Conservation (phyloP, 768 basidiomycete genomes). For the Serendipita sp. region DNA sequence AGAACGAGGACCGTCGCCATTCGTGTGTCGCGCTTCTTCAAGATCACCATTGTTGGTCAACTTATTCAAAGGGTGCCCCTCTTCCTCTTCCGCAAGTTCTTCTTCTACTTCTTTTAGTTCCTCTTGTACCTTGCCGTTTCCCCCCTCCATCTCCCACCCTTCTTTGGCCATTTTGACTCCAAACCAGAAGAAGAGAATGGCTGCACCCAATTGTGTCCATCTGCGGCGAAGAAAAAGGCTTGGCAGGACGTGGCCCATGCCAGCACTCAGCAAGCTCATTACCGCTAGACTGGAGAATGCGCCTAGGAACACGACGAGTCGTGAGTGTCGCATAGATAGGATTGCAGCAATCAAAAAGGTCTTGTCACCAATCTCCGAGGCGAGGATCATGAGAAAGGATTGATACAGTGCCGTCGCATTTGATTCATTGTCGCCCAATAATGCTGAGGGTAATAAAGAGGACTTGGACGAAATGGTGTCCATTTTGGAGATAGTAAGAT, state of each 20-base stretch:
- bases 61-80: conserved; percentile 1
- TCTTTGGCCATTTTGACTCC: conserved; percentile 82
- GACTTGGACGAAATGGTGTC: background rate
- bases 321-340: conserved; percentile 66
- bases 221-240: conserved; percentile 41
- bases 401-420: conserved; percentile 39
- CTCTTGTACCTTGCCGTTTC: conserved; percentile 70
- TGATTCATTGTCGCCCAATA: background rate
- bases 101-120: conserved; percentile 95
- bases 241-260: conserved; percentile 81
- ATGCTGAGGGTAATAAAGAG: background rate
- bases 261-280: conserved; percentile 90
- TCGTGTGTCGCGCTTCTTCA: background rate
- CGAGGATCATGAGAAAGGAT: conserved; percentile 79
- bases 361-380: conserved; percentile 93
- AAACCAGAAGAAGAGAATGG: conserved; percentile 76
- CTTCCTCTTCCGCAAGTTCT: conserved; percentile 77
- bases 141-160: conserved; percentile 60
- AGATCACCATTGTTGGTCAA: background rate
- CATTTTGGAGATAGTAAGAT: background rate
- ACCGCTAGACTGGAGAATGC: conserved; percentile 75
- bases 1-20: too few species aligned
- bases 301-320: conserved; percentile 68
- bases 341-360: conserved; percentile 82
- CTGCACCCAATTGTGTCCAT: conserved; percentile 60